phyloP scores from a whole-genome alignment of 2,329 filamentous ascomycete genomes.

The Geosmithia flava region DNA sequence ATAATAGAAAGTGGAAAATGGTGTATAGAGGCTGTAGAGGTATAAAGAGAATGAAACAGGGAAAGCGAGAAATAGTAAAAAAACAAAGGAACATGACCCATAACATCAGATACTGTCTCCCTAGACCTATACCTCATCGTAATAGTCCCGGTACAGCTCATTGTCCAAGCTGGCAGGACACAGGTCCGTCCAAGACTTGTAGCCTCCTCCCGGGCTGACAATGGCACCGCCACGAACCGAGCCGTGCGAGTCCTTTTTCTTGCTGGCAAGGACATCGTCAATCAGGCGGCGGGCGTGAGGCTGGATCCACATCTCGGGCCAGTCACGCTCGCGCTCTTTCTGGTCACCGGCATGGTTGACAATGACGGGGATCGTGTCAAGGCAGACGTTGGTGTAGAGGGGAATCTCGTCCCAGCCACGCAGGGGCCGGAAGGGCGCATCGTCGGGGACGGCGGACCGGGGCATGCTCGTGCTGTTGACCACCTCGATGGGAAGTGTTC shows the following conservation, averaged over 20 bases:
- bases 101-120: neutral
- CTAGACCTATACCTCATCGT: neutral
- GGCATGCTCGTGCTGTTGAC: constrained; percentile 5
- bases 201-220: neutral
- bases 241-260: constrained; percentile 5
- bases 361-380: constrained; percentile 13
- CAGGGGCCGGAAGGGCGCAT: constrained; percentile 2
- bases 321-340: constrained; percentile 8
- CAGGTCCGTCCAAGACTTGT: constrained; percentile 10
- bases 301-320: constrained; percentile 13
- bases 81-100: neutral
- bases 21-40: no score
- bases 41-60: neutral
- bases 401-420: constrained; percentile 11
- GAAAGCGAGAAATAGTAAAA: neutral
- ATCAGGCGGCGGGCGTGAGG: constrained; percentile 7
- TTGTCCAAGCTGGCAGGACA: constrained; percentile 10
- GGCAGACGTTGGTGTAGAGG: constrained; percentile 14
- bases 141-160: constrained; percentile 11
- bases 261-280: constrained; percentile 7
- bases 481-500: constrained; percentile 9
- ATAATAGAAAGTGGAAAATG: no score
- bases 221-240: constrained; percentile 5
- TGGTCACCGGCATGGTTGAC: constrained; percentile 15
- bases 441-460: constrained; percentile 4